Base-by-base conservation (phyloP, 192 early-diverging fungal genomes). In the Cladochytrium replicatum region DNA sequence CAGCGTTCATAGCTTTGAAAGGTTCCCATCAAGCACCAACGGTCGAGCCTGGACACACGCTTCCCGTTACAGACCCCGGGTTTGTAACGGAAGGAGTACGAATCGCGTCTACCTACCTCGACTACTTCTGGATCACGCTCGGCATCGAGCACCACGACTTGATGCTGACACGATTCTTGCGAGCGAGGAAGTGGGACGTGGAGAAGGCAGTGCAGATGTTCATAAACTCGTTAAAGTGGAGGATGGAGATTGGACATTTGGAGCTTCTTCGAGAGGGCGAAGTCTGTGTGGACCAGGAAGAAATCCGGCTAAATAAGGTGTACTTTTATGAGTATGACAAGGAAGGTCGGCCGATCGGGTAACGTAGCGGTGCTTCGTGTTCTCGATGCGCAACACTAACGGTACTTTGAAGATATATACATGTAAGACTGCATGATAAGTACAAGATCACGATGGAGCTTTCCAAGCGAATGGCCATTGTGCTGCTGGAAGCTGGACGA, bases 171-270 rank as follows among this genome's bases (percentile, higher is more conserved):
- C 74, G 89, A 11, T 92, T 88, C 60, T 60, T 92, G 43, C 74
- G 90, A 23, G 91, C 90, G 15, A 74, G 91, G 42, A 93, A 93
- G 51, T 95, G 89, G 88, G 74, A 89, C 46, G 68, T 85, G 1
- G 60, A 80, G 29, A 81, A 80, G 32, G 85, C 89, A 0, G 59
- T 84, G 4, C 63, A 53, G 3, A 90, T 92, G 90, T 43, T 84
- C 13, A 48, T 83, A 21, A 60, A 72, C 22, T 70, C 78, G 8
- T 59, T 93, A 50, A 69, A 75, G 37, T 95, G 91, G 91, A 63
- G 88, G 22, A 27, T 80, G 5, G 72, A 78, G 37, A 68, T 68
- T 51, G 76, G 74, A 32, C 58, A 87, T 2, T 51, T 60, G 34
- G 54, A 58, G 30, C 46, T 86, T 15, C 52, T 80, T 13, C 62